Evolutionary conservation across 192 early-diverging fungal species (phyloP).

Genomic region (Gaertneriomyces semiglobifer): DNA sequence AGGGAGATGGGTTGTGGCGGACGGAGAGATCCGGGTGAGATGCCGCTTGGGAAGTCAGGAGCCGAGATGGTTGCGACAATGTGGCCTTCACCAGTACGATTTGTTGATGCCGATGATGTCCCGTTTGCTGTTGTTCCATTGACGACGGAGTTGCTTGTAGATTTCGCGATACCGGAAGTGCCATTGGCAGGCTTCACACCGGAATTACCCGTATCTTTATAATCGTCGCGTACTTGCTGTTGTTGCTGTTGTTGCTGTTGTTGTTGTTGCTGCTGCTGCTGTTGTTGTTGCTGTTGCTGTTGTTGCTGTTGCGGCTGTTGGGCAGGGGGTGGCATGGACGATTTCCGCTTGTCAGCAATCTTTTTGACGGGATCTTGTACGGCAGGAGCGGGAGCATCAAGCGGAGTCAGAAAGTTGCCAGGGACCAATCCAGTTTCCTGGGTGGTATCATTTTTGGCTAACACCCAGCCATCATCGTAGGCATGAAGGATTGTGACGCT

Average conservation of each 20-base stretch:
- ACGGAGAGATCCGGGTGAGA: constrained; percentile 13
- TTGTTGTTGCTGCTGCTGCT: constrained; percentile 7
- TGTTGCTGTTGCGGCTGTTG: not conserved
- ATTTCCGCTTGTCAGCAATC: constrained; percentile 31
- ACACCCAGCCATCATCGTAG: constrained; percentile 31
- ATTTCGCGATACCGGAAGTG: not conserved
- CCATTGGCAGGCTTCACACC: constrained; percentile 1
- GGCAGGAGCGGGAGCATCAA: constrained; percentile 19
- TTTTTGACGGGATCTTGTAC: not conserved
- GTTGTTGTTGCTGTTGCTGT: constrained; percentile 13
- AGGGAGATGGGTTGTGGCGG: not conserved
- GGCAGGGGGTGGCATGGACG: constrained; percentile 14
- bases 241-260: not conserved
- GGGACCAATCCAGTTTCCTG: constrained; percentile 32
- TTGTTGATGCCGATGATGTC: too few species aligned
- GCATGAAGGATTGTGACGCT: constrained; percentile 1
- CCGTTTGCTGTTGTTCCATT: too few species aligned
- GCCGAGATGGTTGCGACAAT: constrained; percentile 14
- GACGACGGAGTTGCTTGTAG: not conserved
- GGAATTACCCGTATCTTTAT: not conserved
- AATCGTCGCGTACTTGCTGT: constrained; percentile 1
- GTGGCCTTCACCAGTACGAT: not conserved
- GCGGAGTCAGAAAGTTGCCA: constrained; percentile 34
- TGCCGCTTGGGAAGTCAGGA: constrained; percentile 18
- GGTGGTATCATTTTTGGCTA: constrained; percentile 33